phyloP scores from a whole-genome alignment of 768 basidiomycete genomes.

The Trametes sanguinea region DNA sequence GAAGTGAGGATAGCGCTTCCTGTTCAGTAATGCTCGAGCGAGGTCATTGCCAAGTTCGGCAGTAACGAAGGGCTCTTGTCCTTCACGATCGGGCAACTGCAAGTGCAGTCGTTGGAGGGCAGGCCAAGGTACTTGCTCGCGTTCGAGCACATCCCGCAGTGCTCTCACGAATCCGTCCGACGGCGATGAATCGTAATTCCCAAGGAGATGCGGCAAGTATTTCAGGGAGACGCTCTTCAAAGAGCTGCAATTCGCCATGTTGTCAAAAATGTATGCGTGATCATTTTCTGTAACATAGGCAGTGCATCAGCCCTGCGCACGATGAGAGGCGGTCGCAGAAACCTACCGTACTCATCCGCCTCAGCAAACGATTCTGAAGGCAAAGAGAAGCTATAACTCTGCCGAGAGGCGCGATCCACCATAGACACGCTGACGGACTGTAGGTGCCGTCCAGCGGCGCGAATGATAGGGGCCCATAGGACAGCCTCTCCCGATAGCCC shows the following conservation, averaged over 20 bases:
- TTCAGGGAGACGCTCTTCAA: neutral
- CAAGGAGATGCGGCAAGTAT: neutral
- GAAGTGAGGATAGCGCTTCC: neutral
- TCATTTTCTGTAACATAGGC: no score
- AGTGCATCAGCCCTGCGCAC: no score
- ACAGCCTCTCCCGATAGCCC: neutral
- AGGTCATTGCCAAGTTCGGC: neutral
- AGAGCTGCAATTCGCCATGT: neutral
- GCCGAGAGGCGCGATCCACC: neutral
- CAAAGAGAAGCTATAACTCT: neutral
- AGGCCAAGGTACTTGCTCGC: neutral
- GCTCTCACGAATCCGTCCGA: neutral
- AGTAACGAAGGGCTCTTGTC: neutral
- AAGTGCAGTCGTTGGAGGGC: neutral
- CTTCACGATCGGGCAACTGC: neutral
- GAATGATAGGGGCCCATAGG: neutral
- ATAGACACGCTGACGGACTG: neutral
- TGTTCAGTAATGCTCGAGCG: neutral
- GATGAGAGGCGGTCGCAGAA: neutral
- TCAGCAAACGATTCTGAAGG: neutral
- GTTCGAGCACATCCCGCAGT: neutral
- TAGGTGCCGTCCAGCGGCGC: neutral
- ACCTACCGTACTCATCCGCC: neutral
- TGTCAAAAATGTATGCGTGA: no score
- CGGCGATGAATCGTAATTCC: neutral